Evolutionary conservation across 2,329 filamentous ascomycete genomes (phyloP).

Genomic region (Xylaria sp.): DNA sequence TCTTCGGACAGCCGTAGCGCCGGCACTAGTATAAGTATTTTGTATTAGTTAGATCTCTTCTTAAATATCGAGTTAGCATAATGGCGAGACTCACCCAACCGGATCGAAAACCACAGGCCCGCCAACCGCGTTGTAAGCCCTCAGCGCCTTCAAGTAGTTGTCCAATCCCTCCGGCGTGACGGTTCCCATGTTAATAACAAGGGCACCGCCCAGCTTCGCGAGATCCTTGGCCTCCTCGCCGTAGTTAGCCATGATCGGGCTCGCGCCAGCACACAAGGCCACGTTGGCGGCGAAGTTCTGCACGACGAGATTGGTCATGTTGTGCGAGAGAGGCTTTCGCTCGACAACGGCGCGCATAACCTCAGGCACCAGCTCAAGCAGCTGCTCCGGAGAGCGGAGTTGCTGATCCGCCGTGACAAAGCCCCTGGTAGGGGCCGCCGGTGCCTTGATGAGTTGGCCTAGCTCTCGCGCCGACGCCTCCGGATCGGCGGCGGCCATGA

Average conservation of each 20-base stretch:
- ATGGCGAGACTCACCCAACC: constrained; percentile 71
- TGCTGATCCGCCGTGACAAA: constrained; percentile 30
- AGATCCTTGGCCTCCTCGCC: constrained; percentile 84
- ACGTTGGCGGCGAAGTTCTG: constrained; percentile 96
- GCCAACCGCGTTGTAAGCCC: constrained; percentile 81
- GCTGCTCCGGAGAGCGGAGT: constrained; percentile 34
- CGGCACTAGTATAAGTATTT: constrained; percentile 62
- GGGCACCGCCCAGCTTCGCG: constrained; percentile 77
- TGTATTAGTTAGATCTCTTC: constrained; percentile 16
- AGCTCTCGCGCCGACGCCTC: constrained; percentile 71
- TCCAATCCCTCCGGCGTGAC: constrained; percentile 78
- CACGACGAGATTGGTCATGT: constrained; percentile 97
- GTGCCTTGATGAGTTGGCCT: constrained; percentile 62
- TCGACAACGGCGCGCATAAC: constrained; percentile 71
- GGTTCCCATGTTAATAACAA: constrained; percentile 96
- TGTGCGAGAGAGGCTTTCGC: constrained; percentile 82
- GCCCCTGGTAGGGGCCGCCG: constrained; percentile 47
- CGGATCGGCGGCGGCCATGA: constrained; percentile 78
- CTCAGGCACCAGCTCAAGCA: constrained; percentile 50
- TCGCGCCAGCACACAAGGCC: constrained; percentile 83
- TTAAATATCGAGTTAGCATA: neutral
- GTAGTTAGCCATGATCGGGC: constrained; percentile 94
- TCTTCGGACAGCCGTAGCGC: constrained; percentile 80
- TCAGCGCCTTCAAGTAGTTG: constrained; percentile 78
- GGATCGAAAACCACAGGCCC: constrained; percentile 88